Evolutionary conservation across 176 grass and related monocot genomes (phyloP).

Genomic region (Coix lacrymajobi): DNA sequence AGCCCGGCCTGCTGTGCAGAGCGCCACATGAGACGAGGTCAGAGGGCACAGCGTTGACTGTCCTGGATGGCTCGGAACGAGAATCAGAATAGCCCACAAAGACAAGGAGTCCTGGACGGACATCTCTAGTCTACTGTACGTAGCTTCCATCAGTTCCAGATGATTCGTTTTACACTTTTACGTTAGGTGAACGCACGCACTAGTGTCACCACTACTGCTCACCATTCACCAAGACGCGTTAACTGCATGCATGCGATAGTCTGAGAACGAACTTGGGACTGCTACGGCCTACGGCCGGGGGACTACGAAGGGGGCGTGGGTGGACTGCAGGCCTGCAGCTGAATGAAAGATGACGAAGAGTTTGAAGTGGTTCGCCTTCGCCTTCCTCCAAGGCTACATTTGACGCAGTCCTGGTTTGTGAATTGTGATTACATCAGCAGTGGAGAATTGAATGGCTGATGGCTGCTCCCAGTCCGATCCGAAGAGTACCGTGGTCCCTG

Average conservation of each 20-base stretch:
- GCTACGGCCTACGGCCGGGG: no score
- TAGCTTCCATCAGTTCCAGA: background rate
- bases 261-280: background rate
- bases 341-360: no score
- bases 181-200: background rate
- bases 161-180: background rate
- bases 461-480: background rate
- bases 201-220: no score
- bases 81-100: background rate
- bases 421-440: background rate
- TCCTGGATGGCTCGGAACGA: background rate
- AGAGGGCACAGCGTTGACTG: conserved; percentile 18
- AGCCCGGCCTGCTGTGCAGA: background rate
- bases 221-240: background rate
- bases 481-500: background rate
- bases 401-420: background rate
- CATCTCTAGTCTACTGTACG: no score
- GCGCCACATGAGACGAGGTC: conserved; percentile 25
- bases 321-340: no score
- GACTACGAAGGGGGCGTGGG: background rate
- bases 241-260: background rate
- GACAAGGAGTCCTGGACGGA: background rate
- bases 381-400: background rate
- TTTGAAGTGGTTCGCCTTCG: background rate
- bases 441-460: background rate